Base-by-base conservation (phyloP, 2,329 filamentous ascomycete genomes). In the Sporothrix euskadiensis region DNA sequence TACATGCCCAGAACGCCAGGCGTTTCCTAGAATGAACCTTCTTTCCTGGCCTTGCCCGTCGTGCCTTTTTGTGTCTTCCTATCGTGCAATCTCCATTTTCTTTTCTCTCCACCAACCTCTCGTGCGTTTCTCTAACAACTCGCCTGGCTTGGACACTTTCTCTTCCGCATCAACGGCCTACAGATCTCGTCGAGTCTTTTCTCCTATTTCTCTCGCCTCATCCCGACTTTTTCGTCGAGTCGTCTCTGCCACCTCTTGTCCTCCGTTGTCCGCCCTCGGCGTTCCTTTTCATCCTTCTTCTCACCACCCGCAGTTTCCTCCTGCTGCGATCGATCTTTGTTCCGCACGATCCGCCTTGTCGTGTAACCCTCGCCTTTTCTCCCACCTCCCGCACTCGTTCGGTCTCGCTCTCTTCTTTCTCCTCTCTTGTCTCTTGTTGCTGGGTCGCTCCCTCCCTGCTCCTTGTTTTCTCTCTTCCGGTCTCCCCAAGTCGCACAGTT, bases 281-380 rank as follows among this genome's bases (percentile, higher is more conserved):
- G 14, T 22, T 69, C 49, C n/a, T 41, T 16, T 12, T 49, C 26
- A 26, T 49, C 39, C 41, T 71, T 26, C 26, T 71, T 19, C 61
- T 49, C n/a, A 47, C 12, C 69, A n/a, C 54, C 8, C 41, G 9
- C 30, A 26, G 39, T 71, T 39, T 14, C 41, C 69, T 49, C 22
- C 54, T 47, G 52, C 68, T 30, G 44, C 47, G 19, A 69, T 70
- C 52, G 52, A 70, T 70, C 68, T 41, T 19, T 35, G 39, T 32
- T 57, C 63, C 44, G 30, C 57, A 52, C 57, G 44, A 65, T 54
- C 69, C 57, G 57, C 57, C 70, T 52, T 56, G 57, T 26, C 70
- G 70, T 71, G 41, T 65, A 39, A 54, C 61, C 3, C 61, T 26
- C 49, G 35, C 61, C 44, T 56, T 63, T 65, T 41, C 14, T 47